Conservation (phyloP, 2,329 filamentous ascomycete species). For the Metarhizium sp. region DNA sequence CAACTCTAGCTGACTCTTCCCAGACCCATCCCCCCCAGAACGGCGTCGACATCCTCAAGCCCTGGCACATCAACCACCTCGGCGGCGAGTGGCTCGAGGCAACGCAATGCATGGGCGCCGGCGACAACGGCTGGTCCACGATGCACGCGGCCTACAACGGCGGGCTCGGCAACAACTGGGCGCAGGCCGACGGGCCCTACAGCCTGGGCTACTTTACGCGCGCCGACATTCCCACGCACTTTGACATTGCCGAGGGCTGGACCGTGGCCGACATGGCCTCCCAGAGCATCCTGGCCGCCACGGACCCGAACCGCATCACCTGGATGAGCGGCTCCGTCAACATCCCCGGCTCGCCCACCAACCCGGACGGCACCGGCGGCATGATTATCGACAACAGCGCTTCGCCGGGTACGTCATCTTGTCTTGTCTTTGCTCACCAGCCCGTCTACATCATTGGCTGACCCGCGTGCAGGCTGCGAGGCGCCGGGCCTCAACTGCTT, state of each 20-base stretch:
- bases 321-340: constrained; percentile 34
- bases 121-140: constrained; percentile 38
- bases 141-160: constrained; percentile 42
- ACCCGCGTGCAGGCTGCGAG: constrained; percentile 25
- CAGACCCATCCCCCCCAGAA: constrained; percentile 15
- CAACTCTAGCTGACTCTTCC: neutral
- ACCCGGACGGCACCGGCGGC: constrained; percentile 28
- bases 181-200: constrained; percentile 12
- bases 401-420: constrained; percentile 8
- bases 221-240: constrained; percentile 42
- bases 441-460: neutral
- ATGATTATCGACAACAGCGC: constrained; percentile 37
- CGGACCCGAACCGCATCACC: constrained; percentile 36
- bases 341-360: constrained; percentile 28
- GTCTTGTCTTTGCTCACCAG: constrained; percentile 6
- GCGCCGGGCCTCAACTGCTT: constrained; percentile 35
- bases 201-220: constrained; percentile 39
- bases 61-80: constrained; percentile 39
- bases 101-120: constrained; percentile 42
- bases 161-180: constrained; percentile 42
- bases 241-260: constrained; percentile 44
- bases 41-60: constrained; percentile 36
- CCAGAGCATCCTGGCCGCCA: constrained; percentile 17
- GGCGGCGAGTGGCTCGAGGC: constrained; percentile 34
- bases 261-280: constrained; percentile 21